Evolutionary conservation across 805 yeast species (phyloP).

Genomic region (Monosporozyma yasuniensis): DNA sequence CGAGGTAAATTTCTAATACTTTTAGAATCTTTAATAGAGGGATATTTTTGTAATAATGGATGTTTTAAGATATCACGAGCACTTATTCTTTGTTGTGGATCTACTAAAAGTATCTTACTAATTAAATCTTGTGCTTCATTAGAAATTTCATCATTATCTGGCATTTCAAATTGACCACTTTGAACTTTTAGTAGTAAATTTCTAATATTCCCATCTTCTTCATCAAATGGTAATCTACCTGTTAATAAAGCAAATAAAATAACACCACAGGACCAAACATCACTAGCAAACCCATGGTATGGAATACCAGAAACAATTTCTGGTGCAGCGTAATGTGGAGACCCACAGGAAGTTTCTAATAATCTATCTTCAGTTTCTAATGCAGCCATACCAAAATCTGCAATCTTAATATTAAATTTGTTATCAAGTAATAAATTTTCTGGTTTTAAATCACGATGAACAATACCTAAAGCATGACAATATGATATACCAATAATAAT

Average conservation of each 20-base stretch:
- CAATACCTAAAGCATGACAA: constrained; percentile 78
- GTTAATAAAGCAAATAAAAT: constrained; percentile 87
- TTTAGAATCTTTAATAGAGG: constrained; percentile 29
- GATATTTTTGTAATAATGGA: constrained; percentile 73
- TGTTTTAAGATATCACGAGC: constrained; percentile 71
- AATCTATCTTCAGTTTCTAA: constrained; percentile 72
- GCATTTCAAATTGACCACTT: constrained; percentile 79
- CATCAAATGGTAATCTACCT: constrained; percentile 91
- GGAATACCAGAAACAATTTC: constrained; percentile 93
- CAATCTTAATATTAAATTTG: constrained; percentile 83
- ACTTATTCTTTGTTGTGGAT: constrained; percentile 71
- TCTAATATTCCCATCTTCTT: constrained; percentile 78
- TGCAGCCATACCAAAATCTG: constrained; percentile 99
- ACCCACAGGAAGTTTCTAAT: constrained; percentile 92
- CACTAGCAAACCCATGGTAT: constrained; percentile 95
- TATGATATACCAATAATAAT: constrained; percentile 75
- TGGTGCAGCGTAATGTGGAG: constrained; percentile 98
- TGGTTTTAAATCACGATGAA: constrained; percentile 82
- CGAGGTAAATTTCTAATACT: constrained; percentile 32
- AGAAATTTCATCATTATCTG: constrained; percentile 62
- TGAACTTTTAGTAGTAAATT: constrained; percentile 83
- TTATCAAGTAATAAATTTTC: constrained; percentile 74
- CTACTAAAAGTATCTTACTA: constrained; percentile 67
- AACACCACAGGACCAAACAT: constrained; percentile 97
- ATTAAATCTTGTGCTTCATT: constrained; percentile 83